Percentiles rank a stretch among this genome's conserved stretches.
These are phyloP conservation scores for Suillus discolor DNA, from an alignment of 768 basidiomycete genomes.

Conservation along the genomic window DNA sequence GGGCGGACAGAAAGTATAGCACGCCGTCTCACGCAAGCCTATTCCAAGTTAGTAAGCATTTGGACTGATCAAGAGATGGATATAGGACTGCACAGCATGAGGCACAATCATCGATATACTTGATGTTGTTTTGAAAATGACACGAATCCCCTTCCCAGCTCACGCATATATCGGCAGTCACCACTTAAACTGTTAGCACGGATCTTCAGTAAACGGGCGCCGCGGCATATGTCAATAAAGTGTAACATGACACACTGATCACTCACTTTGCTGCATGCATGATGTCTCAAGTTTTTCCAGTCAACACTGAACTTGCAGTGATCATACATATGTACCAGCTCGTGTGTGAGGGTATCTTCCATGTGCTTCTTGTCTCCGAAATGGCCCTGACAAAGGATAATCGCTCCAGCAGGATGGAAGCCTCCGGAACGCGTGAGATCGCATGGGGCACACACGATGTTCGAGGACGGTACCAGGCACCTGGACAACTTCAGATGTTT, in stretches of 20 bases:
- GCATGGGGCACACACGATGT: slow-evolving; percentile 87
- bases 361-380: slow-evolving; percentile 83
- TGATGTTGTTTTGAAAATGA: slow-evolving; percentile 94
- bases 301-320: slow-evolving; percentile 93
- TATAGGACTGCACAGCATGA: slow-evolving; percentile 15
- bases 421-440: slow-evolving; percentile 76
- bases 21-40: slow-evolving; percentile 91
- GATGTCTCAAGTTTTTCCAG: slow-evolving; percentile 88
- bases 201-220: slow-evolving; percentile 58
- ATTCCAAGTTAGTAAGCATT: slow-evolving; percentile 13
- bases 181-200: slow-evolving; percentile 93
- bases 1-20: slow-evolving; percentile 79
- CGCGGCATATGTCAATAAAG: slow-evolving; percentile 6
- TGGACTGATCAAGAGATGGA: slow-evolving; percentile 7
- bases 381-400: slow-evolving; percentile 84
- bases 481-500: slow-evolving; percentile 83
- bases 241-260: not conserved
- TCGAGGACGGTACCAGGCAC: slow-evolving; percentile 66
- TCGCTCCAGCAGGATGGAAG: slow-evolving; percentile 78
- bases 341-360: slow-evolving; percentile 93
- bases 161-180: slow-evolving; percentile 86
- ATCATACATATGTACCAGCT: slow-evolving; percentile 94
- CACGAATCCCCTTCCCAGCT: slow-evolving; percentile 75
- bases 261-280: slow-evolving; percentile 95
- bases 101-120: slow-evolving; percentile 42